phyloP scores from a whole-genome alignment of 192 early-diverging fungal species.

The Polychytrium aggregatum region DNA sequence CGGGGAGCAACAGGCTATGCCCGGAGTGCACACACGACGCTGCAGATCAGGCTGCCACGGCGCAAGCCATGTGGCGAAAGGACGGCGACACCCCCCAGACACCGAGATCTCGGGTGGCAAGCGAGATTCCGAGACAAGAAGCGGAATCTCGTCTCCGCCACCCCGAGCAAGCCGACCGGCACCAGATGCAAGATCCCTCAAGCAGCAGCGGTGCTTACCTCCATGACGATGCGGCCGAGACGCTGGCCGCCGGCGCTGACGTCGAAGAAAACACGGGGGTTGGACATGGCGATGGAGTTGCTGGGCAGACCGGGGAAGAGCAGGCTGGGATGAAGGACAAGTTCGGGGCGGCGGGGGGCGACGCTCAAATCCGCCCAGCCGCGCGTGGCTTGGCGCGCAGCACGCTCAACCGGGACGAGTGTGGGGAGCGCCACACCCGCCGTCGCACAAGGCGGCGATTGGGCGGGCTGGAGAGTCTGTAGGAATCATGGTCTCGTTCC shows the following conservation, averaged over 20 bases:
- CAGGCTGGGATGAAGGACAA: too few species aligned
- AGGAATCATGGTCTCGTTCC: too few species aligned
- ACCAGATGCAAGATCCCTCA: background rate
- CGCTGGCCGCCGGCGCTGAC: constrained; percentile 36
- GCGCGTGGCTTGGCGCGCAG: too few species aligned
- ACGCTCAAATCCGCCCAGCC: too few species aligned
- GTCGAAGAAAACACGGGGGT: constrained; percentile 59
- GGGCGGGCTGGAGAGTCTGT: too few species aligned
- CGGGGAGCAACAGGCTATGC: background rate
- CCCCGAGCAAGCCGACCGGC: background rate
- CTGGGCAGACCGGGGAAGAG: too few species aligned
- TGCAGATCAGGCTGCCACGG: background rate
- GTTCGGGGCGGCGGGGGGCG: too few species aligned
- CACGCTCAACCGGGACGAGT: too few species aligned
- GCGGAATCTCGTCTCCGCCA: constrained; percentile 82
- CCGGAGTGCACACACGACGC: background rate
- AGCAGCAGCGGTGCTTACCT: constrained; percentile 13
- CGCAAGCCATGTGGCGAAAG: background rate
- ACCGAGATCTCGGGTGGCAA: constrained; percentile 16
- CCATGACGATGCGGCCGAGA: constrained; percentile 43
- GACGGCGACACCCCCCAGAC: constrained; percentile 40
- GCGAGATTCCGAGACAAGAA: constrained; percentile 36
- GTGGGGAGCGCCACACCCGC: too few species aligned
- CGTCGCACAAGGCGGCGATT: too few species aligned
- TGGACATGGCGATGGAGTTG: too few species aligned